phyloP scores from a whole-genome alignment of 1,139 yeast genomes.

The Magnusiomyces fungicola region DNA sequence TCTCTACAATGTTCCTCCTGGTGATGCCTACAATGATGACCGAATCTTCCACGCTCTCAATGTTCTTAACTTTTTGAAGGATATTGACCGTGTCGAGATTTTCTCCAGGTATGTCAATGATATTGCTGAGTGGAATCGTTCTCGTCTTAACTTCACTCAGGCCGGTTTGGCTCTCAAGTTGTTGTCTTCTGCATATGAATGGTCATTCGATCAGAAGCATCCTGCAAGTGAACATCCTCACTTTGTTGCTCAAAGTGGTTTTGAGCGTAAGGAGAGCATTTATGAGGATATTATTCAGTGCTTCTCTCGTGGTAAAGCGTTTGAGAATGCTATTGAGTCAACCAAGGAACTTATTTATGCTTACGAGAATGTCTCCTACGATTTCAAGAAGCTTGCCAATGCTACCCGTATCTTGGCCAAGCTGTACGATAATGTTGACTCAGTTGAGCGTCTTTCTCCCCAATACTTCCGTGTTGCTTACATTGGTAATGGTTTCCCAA shows the following conservation, averaged over 20 bases:
- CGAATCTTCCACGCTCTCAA: slow-evolving; percentile 74
- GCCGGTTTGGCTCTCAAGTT: slow-evolving; percentile 78
- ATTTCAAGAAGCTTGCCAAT: slow-evolving; percentile 66
- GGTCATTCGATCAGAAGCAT: slow-evolving; percentile 58
- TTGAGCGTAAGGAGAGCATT: slow-evolving; percentile 72
- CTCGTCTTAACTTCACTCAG: slow-evolving; percentile 61
- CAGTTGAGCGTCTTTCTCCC: slow-evolving; percentile 62
- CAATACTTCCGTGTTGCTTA: slow-evolving; percentile 75
- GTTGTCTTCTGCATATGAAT: slow-evolving; percentile 66
- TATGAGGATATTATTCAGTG: slow-evolving; percentile 66
- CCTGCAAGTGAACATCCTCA: slow-evolving; percentile 58
- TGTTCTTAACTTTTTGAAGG: slow-evolving; percentile 68
- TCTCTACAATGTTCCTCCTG: slow-evolving; percentile 66
- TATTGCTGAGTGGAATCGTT: slow-evolving; percentile 59
- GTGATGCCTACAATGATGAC: slow-evolving; percentile 81
- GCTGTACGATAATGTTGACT: slow-evolving; percentile 60
- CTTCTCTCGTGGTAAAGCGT: slow-evolving; percentile 63
- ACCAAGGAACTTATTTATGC: slow-evolving; percentile 73
- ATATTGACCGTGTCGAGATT: slow-evolving; percentile 72
- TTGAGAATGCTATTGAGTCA: slow-evolving; percentile 70
- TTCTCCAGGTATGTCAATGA: slow-evolving; percentile 72
- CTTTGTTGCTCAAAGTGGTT: slow-evolving; percentile 71
- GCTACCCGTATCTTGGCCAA: slow-evolving; percentile 65
- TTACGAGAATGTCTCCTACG: slow-evolving; percentile 66
- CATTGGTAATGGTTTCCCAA: slow-evolving; percentile 82